Evolutionary conservation across 129 eudicot species (phyloP).

Genomic region (Centaurea solstitialis): DNA sequence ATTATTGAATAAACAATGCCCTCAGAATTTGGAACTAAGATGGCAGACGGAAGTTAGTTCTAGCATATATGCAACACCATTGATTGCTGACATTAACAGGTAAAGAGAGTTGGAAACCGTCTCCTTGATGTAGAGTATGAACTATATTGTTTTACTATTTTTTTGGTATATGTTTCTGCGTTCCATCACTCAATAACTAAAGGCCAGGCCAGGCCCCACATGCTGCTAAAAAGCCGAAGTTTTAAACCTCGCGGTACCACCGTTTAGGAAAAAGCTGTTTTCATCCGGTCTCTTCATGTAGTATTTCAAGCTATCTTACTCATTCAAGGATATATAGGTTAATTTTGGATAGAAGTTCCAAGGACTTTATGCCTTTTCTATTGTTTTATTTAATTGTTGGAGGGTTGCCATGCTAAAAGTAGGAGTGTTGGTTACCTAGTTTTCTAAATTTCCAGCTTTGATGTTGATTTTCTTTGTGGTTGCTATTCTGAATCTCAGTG

Average conservation of each 20-base stretch:
- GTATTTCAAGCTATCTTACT: slow-evolving; percentile 1
- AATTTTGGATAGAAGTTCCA: not conserved
- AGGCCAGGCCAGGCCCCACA: not conserved
- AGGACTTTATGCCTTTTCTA: not conserved
- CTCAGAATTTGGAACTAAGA: slow-evolving; percentile 92
- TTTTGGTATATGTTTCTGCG: not conserved
- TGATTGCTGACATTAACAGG: slow-evolving; percentile 98
- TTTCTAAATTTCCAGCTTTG: not conserved
- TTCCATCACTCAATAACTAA: not conserved
- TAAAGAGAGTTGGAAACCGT: slow-evolving; percentile 19
- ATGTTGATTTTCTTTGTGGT: not conserved
- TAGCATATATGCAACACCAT: slow-evolving; percentile 92
- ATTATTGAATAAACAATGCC: slow-evolving; percentile 87
- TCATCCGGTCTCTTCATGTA: not conserved
- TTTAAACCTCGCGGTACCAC: not conserved
- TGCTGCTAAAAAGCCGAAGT: not conserved
- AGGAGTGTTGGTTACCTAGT: not conserved
- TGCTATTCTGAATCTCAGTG: slow-evolving; percentile 49
- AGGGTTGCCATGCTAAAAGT: not conserved
- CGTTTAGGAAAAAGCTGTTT: not conserved
- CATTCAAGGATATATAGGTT: not conserved
- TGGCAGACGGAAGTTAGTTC: slow-evolving; percentile 99
- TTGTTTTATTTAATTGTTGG: slow-evolving; percentile 12
- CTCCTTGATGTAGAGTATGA: slow-evolving; percentile 9
- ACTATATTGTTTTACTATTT: not conserved